phyloP scores from a whole-genome alignment of 2,329 filamentous ascomycete species.

The Trichoderma endophyticum region DNA sequence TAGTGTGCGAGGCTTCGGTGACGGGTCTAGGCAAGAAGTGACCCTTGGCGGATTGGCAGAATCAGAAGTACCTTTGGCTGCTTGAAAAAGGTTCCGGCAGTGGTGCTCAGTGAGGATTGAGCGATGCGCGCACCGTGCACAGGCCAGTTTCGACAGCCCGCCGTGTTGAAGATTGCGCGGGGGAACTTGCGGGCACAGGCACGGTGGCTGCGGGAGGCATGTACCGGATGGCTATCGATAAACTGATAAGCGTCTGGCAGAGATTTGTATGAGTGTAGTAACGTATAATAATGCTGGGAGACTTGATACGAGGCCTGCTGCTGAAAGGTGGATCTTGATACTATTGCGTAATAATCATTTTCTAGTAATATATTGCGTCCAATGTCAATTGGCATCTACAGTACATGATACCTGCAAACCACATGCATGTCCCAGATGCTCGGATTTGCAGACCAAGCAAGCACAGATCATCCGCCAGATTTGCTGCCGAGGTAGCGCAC shows the following conservation, averaged over 20 bases:
- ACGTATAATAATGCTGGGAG: background rate
- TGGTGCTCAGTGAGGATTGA: background rate
- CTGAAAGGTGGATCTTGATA: background rate
- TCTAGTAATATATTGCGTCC: background rate
- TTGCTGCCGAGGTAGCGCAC: constrained; percentile 8
- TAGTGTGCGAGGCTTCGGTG: constrained; percentile 15
- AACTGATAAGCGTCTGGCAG: background rate
- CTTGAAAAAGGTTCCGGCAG: background rate
- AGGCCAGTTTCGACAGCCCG: background rate
- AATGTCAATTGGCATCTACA: background rate
- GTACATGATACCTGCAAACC: background rate
- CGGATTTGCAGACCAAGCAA: background rate
- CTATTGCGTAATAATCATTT: background rate
- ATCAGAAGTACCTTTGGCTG: constrained; percentile 7
- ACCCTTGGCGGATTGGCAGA: background rate
- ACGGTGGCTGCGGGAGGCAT: background rate
- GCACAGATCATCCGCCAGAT: background rate
- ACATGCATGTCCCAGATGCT: background rate
- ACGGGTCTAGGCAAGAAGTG: constrained; percentile 5
- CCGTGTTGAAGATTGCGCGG: background rate
- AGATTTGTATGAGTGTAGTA: background rate
- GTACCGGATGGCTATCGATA: background rate
- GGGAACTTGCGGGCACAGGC: background rate
- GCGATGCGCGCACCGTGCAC: background rate
- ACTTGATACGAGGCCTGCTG: too few relatives aligned